Conservation (phyloP, 1,284 basidiomycete species). For the Naganishia liquefaciens region DNA sequence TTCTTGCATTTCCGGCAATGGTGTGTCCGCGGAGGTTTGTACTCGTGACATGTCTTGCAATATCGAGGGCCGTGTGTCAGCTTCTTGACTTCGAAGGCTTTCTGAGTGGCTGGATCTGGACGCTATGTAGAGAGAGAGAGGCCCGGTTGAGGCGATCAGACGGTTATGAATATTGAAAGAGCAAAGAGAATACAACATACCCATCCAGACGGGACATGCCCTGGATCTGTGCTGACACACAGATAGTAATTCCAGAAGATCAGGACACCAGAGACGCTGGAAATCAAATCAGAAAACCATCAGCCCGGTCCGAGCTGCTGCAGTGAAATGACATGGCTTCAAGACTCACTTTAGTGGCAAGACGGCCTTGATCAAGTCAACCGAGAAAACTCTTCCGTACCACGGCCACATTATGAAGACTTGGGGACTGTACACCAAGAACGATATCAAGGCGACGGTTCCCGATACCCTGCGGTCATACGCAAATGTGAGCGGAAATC, state of each 20-base stretch:
- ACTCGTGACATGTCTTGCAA: constrained; percentile 68
- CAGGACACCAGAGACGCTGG: constrained; percentile 70
- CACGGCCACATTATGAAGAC: constrained; percentile 89
- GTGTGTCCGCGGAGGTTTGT: constrained; percentile 65
- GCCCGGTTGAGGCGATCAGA: background rate
- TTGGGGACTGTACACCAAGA: constrained; percentile 84
- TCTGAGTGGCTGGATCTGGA: constrained; percentile 67
- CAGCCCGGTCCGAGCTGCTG: constrained; percentile 10
- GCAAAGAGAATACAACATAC: constrained; percentile 56
- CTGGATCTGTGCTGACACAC: constrained; percentile 77
- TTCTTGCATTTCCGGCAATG: constrained; percentile 83
- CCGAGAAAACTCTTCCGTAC: constrained; percentile 71
- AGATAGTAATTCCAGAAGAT: constrained; percentile 85
- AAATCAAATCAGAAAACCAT: background rate
- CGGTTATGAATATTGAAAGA: constrained; percentile 14
- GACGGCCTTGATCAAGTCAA: constrained; percentile 71
- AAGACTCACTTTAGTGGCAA: constrained; percentile 83
- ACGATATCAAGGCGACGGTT: constrained; percentile 75
- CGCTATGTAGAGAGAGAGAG: constrained; percentile 56
- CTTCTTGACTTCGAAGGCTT: constrained; percentile 84
- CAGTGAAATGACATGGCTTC: background rate
- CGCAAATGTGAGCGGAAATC: background rate
- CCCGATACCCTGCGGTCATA: constrained; percentile 54
- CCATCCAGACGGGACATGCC: constrained; percentile 76
- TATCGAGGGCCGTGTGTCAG: constrained; percentile 74